Evolutionary conservation across 768 basidiomycete genomes (phyloP), one percentile per base, ranked within the genome.

Genomic region (Coprinopsis strossmayeri): DNA sequence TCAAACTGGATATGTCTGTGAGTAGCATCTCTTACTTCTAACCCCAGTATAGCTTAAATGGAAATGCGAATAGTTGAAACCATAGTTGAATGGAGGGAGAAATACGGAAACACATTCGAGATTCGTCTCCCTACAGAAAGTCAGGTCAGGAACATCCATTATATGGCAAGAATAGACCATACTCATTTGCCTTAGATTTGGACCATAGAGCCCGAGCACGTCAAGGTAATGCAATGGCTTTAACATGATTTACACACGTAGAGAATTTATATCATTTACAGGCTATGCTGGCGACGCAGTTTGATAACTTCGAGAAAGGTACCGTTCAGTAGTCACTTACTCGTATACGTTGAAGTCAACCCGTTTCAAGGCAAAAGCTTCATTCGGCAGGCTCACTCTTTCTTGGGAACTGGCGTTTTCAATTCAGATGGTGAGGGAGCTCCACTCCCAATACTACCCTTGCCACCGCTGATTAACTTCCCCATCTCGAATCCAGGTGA

Each of bases 351-450:
- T 17, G 24, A 12, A 3, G 4, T 12, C 2, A 25, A 38, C 30
- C 7, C 9, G 30, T 44, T 15, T 18, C 42, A 75, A 74, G 15
- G 64, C 41, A 52, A 63, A 18, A 64, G 64, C 11, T 68, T 77
- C 68, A 38, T 38, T 17, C 20, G 18, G 12, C 37, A 21, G 12
- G 7, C 7, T 9, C 59, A 61, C 3, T 66, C 70, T 1, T 67
- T 84, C 12, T 61, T 84, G 17, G 84, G 84, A 0, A 70, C 71
- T 9, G 84, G 84, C 0, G 78, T 86, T 2, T 86, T 86, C 60
- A 84, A 85, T 55, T 77, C 79, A 13, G 81, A 84, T 46, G 82
- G 82, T 27, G 18, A 10, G 37, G 10, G 7, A 20, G 9, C 9
- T 32, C 30, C 30, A 32, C 15, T 32, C 18, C 17, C 12, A 38